A percentile compares a stretch with the other conserved stretches of the same genome.
Conservation (phyloP, 2,329 filamentous ascomycete genomes). For the Neodidymelliopsis sp. region DNA sequence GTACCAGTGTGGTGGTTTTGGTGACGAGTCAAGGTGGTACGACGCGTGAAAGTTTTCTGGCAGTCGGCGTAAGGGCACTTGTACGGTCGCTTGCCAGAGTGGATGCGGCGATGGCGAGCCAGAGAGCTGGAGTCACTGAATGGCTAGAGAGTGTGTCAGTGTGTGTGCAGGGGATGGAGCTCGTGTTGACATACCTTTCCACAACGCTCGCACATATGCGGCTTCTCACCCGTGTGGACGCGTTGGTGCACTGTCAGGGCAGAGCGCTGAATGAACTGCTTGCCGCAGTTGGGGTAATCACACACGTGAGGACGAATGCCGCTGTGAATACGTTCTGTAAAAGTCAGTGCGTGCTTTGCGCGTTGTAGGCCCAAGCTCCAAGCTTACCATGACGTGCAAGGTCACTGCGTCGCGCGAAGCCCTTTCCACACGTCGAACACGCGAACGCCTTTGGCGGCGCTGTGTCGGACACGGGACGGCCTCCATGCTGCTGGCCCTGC, state of each 20-base stretch:
- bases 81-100: conserved; percentile 94
- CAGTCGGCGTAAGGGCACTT: conserved; percentile 98
- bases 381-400: conserved; percentile 88
- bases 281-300: conserved; percentile 86
- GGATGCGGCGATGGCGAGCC: conserved; percentile 90
- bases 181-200: conserved; percentile 74
- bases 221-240: conserved; percentile 97
- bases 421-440: conserved; percentile 88
- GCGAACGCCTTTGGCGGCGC: conserved; percentile 78
- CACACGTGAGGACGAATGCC: conserved; percentile 91
- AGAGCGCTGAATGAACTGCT: conserved; percentile 96
- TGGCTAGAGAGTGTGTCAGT: conserved; percentile 64
- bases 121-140: conserved; percentile 97
- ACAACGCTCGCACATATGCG: conserved; percentile 95
- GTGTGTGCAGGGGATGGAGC: background rate
- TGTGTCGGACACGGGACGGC: conserved; percentile 55
- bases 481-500: conserved; percentile 50
- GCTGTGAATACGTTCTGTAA: conserved; percentile 89
- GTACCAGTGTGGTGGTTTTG: conserved; percentile 96
- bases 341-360: conserved; percentile 43
- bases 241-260: conserved; percentile 94
- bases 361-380: conserved; percentile 44
- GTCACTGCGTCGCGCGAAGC: conserved; percentile 92
- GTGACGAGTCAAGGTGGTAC: conserved; percentile 92
- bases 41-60: conserved; percentile 96